Percentiles rank a stretch among this genome's conserved stretches.
phyloP scores from a whole-genome alignment of 495 filamentous ascomycete species.

The Corynascus novoguineensis region DNA sequence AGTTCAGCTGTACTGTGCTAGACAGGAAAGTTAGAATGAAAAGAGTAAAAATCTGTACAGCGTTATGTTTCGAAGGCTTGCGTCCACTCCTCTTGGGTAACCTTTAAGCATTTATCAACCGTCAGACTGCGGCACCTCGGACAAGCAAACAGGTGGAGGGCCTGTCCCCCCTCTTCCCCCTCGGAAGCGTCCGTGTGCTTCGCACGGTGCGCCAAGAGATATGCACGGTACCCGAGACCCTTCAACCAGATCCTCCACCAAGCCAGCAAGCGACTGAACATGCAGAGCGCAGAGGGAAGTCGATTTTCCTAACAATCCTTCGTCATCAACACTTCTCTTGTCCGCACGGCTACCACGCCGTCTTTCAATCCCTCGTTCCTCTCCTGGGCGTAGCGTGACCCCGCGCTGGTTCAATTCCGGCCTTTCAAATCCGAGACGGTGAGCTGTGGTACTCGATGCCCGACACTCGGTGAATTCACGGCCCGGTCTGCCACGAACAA shows the following conservation, averaged over 20 bases:
- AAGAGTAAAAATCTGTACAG: no score
- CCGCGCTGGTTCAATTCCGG: background rate
- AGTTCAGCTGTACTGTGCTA: no score
- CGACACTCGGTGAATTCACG: constrained; percentile 15
- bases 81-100: no score
- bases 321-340: background rate
- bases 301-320: background rate
- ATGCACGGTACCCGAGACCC: background rate
- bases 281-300: background rate
- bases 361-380: background rate
- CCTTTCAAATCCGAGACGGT: background rate
- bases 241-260: background rate
- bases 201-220: background rate
- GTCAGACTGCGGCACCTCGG: no score
- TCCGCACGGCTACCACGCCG: background rate
- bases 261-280: background rate
- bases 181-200: background rate
- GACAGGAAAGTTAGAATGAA: no score
- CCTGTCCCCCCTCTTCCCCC: background rate
- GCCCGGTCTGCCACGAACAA: constrained; percentile 9
- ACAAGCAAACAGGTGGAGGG: background rate
- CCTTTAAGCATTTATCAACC: no score
- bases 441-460: constrained; percentile 10
- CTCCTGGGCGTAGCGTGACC: constrained; percentile 1
- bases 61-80: no score